A percentile compares a stretch with the other conserved stretches of the same genome.
Evolutionary conservation across 2,329 filamentous ascomycete species (phyloP).

Genomic region (Dactylellina leptospora): DNA sequence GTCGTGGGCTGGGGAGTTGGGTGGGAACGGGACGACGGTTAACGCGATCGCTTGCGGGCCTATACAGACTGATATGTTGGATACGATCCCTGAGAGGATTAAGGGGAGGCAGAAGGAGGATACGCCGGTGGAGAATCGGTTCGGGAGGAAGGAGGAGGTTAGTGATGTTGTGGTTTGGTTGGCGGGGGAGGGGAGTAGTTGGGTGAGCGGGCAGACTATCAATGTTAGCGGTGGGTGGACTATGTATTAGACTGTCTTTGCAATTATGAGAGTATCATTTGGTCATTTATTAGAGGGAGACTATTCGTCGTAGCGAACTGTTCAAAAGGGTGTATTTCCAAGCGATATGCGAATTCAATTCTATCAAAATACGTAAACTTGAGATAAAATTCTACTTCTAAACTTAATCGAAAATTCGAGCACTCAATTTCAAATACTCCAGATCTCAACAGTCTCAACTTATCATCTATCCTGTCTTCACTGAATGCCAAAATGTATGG

Average conservation of each 20-base stretch:
- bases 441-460: too few species aligned
- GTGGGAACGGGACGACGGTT: slow-evolving; percentile 67
- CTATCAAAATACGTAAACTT: too few species aligned
- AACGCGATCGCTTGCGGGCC: slow-evolving; percentile 71
- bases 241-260: slow-evolving; percentile 31
- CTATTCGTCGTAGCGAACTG: too few species aligned
- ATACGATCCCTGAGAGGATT: slow-evolving; percentile 63
- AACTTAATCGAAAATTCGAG: too few species aligned
- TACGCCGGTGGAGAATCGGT: slow-evolving; percentile 66
- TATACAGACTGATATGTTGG: slow-evolving; percentile 68
- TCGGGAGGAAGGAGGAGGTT: slow-evolving; percentile 67
- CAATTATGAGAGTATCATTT: too few species aligned
- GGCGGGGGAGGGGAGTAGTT: slow-evolving; percentile 64
- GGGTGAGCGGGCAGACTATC: slow-evolving; percentile 68
- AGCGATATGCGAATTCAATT: too few species aligned
- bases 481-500: too few species aligned
- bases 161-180: slow-evolving; percentile 68
- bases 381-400: too few species aligned
- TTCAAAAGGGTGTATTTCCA: too few species aligned
- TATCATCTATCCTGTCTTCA: too few species aligned
- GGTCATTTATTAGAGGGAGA: too few species aligned
- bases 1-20: slow-evolving; percentile 69
- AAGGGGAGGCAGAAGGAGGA: slow-evolving; percentile 64
- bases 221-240: slow-evolving; percentile 65
- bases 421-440: too few species aligned